phyloP scores from a whole-genome alignment of 768 basidiomycete genomes.

The Serendipita indica region DNA sequence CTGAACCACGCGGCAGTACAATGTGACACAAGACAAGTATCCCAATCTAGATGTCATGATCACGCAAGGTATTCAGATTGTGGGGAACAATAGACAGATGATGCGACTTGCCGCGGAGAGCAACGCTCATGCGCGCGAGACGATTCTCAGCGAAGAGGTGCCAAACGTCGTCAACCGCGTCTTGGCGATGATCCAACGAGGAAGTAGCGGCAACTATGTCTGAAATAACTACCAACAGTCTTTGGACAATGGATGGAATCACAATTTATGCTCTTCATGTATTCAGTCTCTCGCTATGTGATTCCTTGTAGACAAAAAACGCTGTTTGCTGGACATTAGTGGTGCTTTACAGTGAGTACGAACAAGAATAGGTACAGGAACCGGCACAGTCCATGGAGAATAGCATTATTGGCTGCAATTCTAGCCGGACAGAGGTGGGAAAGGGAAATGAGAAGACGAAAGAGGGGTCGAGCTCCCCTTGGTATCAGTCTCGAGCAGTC shows the following conservation, averaged over 20 bases:
- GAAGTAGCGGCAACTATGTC: neutral
- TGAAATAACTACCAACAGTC: no score
- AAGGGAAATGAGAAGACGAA: neutral
- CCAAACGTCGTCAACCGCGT: constrained; percentile 8
- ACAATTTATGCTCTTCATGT: no score
- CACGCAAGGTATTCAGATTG: neutral
- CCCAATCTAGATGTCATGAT: neutral
- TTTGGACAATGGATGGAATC: no score
- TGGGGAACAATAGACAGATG: neutral
- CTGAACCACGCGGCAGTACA: no score
- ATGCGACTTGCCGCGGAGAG: constrained; percentile 5
- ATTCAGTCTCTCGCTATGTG: no score
- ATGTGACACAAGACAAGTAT: neutral
- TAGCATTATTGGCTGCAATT: no score
- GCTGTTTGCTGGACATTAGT: no score
- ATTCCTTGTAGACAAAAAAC: no score
- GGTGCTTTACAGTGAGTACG: no score
- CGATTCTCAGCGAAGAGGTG: constrained; percentile 5
- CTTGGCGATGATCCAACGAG: neutral
- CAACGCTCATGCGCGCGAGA: constrained; percentile 6
- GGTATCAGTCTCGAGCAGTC: neutral
- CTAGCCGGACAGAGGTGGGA: no score
- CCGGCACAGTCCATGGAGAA: no score
- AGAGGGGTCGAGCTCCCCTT: neutral
- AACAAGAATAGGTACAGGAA: no score